Percentiles rank a stretch among this genome's conserved stretches.
Conservation (phyloP, 176 grass and related monocot species). For the Juncus effusus region DNA sequence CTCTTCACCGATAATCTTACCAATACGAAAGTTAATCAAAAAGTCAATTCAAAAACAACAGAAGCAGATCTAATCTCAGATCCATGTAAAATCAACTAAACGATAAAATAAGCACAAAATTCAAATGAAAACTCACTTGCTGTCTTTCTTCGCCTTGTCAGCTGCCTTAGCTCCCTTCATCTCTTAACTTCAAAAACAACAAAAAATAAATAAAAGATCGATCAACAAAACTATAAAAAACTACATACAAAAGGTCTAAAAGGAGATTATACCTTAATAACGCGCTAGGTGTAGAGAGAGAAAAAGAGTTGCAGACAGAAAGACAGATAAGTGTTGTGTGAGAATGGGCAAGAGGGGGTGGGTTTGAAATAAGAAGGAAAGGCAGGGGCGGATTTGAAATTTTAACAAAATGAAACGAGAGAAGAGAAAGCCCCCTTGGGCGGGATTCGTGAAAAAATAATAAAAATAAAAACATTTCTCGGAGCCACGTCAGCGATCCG, state of each 20-base stretch:
- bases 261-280: slow-evolving; percentile 31
- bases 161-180: slow-evolving; percentile 77
- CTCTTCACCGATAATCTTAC: slow-evolving; percentile 66
- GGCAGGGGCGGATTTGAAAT: slow-evolving; percentile 60
- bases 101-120: neutral
- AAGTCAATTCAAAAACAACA: neutral
- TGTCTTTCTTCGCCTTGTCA: slow-evolving; percentile 47
- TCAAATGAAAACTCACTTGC: slow-evolving; percentile 33
- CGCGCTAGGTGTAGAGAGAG: neutral
- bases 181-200: slow-evolving; percentile 20
- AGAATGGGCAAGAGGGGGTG: slow-evolving; percentile 4
- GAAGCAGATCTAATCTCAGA: slow-evolving; percentile 11
- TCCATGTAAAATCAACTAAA: neutral
- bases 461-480: too few relatives aligned
- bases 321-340: slow-evolving; percentile 4
- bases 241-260: neutral
- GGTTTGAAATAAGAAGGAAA: slow-evolving; percentile 28
- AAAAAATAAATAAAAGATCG: slow-evolving; percentile 29
- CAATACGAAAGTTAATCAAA: neutral
- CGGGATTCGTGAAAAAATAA: neutral
- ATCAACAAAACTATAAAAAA: neutral
- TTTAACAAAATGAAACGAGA: neutral
- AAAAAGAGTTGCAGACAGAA: neutral
- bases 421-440: slow-evolving; percentile 24
- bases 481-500: slow-evolving; percentile 73